Percentiles rank a stretch among this genome's conserved stretches.
Conservation (phyloP, 2,329 filamentous ascomycete genomes). For the Xylaria sp. region DNA sequence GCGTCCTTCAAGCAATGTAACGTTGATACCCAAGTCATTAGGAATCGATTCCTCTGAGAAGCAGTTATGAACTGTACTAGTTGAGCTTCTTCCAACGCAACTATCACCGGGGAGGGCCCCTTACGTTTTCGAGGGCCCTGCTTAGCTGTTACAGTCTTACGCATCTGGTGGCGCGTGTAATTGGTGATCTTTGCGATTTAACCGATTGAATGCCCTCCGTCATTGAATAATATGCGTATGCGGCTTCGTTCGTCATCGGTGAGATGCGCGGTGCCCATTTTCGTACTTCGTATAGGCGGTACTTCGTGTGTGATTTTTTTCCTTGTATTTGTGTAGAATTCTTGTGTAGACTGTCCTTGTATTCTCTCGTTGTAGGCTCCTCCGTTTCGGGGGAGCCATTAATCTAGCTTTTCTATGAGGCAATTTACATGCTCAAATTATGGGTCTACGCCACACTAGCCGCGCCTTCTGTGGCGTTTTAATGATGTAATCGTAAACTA, state of each 20-base stretch:
- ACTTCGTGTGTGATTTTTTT: no score
- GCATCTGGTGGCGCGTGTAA: background rate
- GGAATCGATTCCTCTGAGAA: background rate
- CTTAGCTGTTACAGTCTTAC: background rate
- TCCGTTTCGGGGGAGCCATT: no score
- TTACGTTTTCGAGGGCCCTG: background rate
- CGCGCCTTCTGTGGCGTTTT: no score
- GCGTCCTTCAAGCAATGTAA: background rate
- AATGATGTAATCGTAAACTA: no score
- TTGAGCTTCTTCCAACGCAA: background rate
- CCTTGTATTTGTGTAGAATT: background rate
- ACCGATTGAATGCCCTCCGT: background rate
- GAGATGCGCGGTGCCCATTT: background rate
- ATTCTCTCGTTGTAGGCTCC: no score
- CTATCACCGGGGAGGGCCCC: background rate
- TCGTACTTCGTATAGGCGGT: no score
- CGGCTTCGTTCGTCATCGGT: background rate
- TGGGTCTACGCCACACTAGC: no score
- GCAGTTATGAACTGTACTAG: background rate
- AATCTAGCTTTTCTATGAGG: no score
- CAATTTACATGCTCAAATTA: no score
- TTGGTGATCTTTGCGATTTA: background rate
- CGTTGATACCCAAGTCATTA: background rate
- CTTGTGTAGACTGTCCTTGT: no score
- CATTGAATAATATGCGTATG: background rate